Percentiles rank a stretch among this genome's conserved stretches.
phyloP scores from a whole-genome alignment of 176 grass and related monocot genomes.

The Juncus inflexus region DNA sequence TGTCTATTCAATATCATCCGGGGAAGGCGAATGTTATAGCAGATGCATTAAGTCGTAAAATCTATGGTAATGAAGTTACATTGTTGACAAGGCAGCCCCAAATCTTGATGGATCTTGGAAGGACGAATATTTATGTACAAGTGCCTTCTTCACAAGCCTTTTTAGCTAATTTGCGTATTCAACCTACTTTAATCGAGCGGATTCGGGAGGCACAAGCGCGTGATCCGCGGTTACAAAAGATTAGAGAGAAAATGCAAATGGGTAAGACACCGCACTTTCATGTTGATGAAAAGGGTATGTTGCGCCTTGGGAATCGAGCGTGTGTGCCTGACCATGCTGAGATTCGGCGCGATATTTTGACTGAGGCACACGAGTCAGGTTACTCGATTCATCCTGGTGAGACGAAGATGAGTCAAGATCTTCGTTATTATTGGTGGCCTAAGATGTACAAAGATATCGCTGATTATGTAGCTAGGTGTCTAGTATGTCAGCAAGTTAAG shows the following conservation, averaged over 20 bases:
- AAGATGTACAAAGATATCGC: too few relatives aligned
- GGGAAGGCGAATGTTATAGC: neutral
- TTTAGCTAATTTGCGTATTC: neutral
- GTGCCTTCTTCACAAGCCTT: neutral
- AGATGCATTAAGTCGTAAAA: neutral
- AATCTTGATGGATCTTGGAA: neutral
- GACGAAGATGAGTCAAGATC: too few relatives aligned
- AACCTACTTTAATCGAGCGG: neutral
- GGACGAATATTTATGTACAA: neutral
- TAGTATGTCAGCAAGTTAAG: too few relatives aligned
- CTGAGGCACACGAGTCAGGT: too few relatives aligned
- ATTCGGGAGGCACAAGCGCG: neutral
- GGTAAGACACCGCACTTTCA: neutral
- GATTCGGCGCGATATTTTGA: too few relatives aligned
- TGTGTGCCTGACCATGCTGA: too few relatives aligned
- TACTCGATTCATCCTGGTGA: too few relatives aligned
- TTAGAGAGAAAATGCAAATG: neutral
- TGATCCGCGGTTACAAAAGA: neutral
- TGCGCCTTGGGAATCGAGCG: neutral
- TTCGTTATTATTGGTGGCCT: too few relatives aligned
- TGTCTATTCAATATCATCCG: neutral
- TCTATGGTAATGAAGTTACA: neutral
- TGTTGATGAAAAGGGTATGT: neutral
- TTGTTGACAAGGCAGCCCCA: neutral
- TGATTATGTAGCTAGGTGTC: too few relatives aligned